Evolutionary conservation across 1,284 basidiomycete genomes (phyloP).

Genomic region (Schizophyllum commune): DNA sequence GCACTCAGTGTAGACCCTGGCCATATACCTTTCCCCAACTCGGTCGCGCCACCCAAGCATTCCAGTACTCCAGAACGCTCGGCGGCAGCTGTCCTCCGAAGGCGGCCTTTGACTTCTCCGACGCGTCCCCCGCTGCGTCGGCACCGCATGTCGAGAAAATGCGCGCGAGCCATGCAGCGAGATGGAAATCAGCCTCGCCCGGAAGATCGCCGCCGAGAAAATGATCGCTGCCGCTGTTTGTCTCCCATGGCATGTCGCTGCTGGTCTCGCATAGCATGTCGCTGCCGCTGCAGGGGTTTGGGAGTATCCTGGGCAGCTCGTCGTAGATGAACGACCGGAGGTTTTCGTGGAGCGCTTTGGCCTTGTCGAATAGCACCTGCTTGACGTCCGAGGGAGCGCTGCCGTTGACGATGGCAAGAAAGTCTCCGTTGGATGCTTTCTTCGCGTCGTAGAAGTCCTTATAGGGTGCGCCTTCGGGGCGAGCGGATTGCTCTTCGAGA

Average conservation of each 20-base stretch:
- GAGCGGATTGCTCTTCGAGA: slow-evolving; percentile 33
- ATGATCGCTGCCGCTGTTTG: slow-evolving; percentile 15
- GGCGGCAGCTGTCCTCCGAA: slow-evolving; percentile 30
- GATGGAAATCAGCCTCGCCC: slow-evolving; percentile 48
- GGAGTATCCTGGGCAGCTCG: slow-evolving; percentile 24
- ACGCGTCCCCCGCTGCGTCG: slow-evolving; percentile 25
- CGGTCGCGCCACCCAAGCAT: slow-evolving; percentile 43
- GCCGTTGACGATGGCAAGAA: slow-evolving; percentile 38
- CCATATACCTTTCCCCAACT: slow-evolving; percentile 53
- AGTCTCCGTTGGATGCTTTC: slow-evolving; percentile 36
- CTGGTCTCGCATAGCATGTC: too few species aligned
- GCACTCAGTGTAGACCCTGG: slow-evolving; percentile 34
- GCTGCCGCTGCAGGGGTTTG: slow-evolving; percentile 4
- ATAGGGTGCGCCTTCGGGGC: slow-evolving; percentile 35
- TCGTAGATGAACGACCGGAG: slow-evolving; percentile 31
- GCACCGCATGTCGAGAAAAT: slow-evolving; percentile 30
- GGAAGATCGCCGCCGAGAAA: slow-evolving; percentile 42
- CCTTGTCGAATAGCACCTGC: slow-evolving; percentile 32
- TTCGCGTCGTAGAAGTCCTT: slow-evolving; percentile 48
- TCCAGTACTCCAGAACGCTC: slow-evolving; percentile 31
- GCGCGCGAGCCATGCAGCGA: slow-evolving; percentile 44
- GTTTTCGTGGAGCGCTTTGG: slow-evolving; percentile 31
- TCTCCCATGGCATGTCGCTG: too few species aligned
- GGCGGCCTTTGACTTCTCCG: slow-evolving; percentile 31
- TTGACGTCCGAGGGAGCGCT: slow-evolving; percentile 27